phyloP scores from a whole-genome alignment of 768 basidiomycete species.

The Amanita subjunquillea region DNA sequence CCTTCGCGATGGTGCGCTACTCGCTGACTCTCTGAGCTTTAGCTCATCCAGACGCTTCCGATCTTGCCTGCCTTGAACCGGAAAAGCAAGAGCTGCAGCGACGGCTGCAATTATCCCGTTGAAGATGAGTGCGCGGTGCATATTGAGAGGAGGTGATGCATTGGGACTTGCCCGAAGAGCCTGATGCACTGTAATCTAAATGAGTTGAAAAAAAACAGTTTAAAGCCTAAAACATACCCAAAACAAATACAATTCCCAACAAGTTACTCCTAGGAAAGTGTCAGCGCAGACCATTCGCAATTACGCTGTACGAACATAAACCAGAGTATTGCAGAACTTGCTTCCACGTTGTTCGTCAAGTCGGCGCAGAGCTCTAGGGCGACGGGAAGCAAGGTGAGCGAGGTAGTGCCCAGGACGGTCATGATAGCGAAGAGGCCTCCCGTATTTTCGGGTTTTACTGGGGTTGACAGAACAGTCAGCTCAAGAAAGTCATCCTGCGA shows the following conservation, averaged over 20 bases:
- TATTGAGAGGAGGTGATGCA: slow-evolving; percentile 64
- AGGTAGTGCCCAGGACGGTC: slow-evolving; percentile 54
- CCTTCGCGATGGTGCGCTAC: background rate
- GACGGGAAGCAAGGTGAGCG: slow-evolving; percentile 65
- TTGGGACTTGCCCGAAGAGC: slow-evolving; percentile 53
- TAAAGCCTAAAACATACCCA: slow-evolving; percentile 29
- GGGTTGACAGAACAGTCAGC: slow-evolving; percentile 15
- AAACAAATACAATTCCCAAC: slow-evolving; percentile 49
- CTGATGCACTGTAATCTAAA: slow-evolving; percentile 36
- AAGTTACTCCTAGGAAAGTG: slow-evolving; percentile 45
- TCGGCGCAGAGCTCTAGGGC: slow-evolving; percentile 73
- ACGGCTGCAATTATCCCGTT: slow-evolving; percentile 41
- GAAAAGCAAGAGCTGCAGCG: slow-evolving; percentile 31
- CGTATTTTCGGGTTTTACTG: slow-evolving; percentile 54
- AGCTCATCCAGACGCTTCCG: slow-evolving; percentile 55
- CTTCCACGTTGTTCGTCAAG: slow-evolving; percentile 69
- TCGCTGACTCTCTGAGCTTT: slow-evolving; percentile 18
- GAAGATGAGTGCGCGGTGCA: slow-evolving; percentile 60
- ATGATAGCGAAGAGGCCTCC: slow-evolving; percentile 57
- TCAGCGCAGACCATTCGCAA: background rate
- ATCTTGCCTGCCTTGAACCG: slow-evolving; percentile 49
- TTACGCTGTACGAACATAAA: slow-evolving; percentile 36
- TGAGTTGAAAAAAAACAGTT: background rate
- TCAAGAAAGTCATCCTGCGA: too few relatives aligned
- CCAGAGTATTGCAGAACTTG: slow-evolving; percentile 71